These are phyloP conservation scores for Yamadazyma jaroonii DNA, from an alignment of 1,139 yeast species.

Conservation along the genomic window DNA sequence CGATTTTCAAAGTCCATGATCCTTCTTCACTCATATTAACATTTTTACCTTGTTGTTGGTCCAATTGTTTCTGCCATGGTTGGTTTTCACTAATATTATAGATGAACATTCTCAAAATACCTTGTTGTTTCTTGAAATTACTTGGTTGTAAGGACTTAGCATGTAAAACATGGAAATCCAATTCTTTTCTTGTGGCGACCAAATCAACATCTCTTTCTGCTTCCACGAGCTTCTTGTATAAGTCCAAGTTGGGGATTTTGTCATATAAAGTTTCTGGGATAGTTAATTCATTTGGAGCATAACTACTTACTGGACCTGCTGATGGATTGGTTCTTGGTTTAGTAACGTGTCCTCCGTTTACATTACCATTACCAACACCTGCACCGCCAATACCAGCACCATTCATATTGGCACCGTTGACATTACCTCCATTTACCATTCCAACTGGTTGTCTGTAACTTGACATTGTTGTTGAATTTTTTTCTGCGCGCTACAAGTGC, in stretches of 20 bases:
- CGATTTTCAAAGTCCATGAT: constrained; percentile 83
- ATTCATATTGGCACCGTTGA: neutral
- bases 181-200: constrained; percentile 73
- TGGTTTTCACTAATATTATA: constrained; percentile 84
- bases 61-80: constrained; percentile 76
- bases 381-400: neutral
- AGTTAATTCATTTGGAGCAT: constrained; percentile 70
- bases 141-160: constrained; percentile 46
- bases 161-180: constrained; percentile 78
- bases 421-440: neutral
- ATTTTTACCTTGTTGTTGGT: constrained; percentile 19
- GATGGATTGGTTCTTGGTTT: constrained; percentile 33
- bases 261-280: constrained; percentile 60
- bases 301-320: constrained; percentile 41
- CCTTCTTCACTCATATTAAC: constrained; percentile 39
- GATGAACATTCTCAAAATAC: constrained; percentile 70
- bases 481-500: neutral
- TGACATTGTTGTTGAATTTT: constrained; percentile 6
- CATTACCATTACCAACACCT: neutral
- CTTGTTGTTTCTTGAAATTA: constrained; percentile 46
- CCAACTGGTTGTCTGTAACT: constrained; percentile 5
- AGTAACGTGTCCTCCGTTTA: neutral
- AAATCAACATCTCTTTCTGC: constrained; percentile 82
- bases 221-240: constrained; percentile 67
- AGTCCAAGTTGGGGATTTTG: constrained; percentile 69